Evolutionary conservation across 192 early-diverging fungal genomes (phyloP).

Genomic region (Entomortierella parvispora): DNA sequence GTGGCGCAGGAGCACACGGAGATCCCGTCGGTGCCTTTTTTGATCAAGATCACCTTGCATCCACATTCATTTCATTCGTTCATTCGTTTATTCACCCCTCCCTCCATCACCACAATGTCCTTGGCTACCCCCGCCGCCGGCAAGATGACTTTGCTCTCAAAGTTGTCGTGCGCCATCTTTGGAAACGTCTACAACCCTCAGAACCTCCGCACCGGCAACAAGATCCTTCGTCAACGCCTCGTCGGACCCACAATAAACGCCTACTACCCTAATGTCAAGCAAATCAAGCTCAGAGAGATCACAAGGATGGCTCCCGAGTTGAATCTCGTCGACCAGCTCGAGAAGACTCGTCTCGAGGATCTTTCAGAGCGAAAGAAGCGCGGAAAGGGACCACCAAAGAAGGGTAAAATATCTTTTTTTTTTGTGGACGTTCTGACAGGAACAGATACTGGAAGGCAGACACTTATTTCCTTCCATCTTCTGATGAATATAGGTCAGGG

Average conservation of each 20-base stretch:
- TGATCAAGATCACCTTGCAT: too few relatives aligned
- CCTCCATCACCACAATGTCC: conserved; percentile 23
- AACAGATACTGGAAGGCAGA: not conserved
- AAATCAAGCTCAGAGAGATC: conserved; percentile 61
- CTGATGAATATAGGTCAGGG: conserved; percentile 58
- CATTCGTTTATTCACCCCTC: not conserved
- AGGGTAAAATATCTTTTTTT: conserved; percentile 52
- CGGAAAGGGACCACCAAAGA: conserved; percentile 84
- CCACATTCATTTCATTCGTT: not conserved
- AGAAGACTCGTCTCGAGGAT: conserved; percentile 74
- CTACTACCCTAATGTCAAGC: conserved; percentile 72
- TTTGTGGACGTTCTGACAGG: not conserved
- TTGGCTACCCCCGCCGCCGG: conserved; percentile 41
- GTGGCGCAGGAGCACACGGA: too few relatives aligned
- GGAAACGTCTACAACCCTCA: conserved; percentile 78
- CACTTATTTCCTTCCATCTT: not conserved
- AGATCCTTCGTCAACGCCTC: conserved; percentile 74
- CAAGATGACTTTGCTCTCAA: conserved; percentile 59
- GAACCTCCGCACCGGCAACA: conserved; percentile 72
- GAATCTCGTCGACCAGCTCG: conserved; percentile 64
- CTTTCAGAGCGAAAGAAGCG: conserved; percentile 73
- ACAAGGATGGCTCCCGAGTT: conserved; percentile 62
- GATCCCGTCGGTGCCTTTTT: too few relatives aligned
- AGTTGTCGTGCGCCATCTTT: conserved; percentile 73
- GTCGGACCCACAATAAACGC: conserved; percentile 72